Evolutionary conservation across 305 asterid species (phyloP), one percentile per base, ranked within the genome.

Genomic region (Fraxinus baroniana): DNA sequence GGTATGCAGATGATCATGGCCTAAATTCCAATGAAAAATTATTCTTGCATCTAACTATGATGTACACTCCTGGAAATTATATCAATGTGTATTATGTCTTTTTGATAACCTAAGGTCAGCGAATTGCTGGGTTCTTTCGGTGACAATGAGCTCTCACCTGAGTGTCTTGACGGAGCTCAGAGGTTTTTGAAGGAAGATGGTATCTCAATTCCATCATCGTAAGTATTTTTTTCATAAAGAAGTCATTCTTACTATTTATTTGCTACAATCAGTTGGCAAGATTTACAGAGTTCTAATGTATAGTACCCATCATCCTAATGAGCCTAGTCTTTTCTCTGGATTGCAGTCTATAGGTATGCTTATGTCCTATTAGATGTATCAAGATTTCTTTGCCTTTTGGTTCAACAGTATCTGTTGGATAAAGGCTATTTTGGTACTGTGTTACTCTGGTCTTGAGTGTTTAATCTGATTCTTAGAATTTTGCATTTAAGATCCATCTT

Each of bases 71-170:
- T 77, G 44, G 70, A 71, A 64, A 77, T 60, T 33, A 24, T 68
- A 57, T 71, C 44, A 76, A 13, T 15, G 66, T n/a, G 55, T 57
- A 80, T 84, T 78, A 4, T 87, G 75, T 20, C 64, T n/a, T 76
- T 78, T 79, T 44, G 41, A 8, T 28, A 57, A 80, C 77, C 83
- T 86, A 77, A 94, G 99, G 99, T 97, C 78, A 94, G 99, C 84
- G 99, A 97, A 86, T 89, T 97, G 89, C 96, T 97, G 84, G 99
- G 99, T 62, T 97, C 99, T 17, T 97, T 97, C 81, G 99, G 98
- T 74, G 99, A 97, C 89, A 97, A 97, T 87, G 99, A 97, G 91
- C 95, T 97, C 83, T 97, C 99, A 49, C 99, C 99, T 6, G 99
- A 97, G 89, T 97, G 98, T 86, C 98, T 97, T 76, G 98, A 97